phyloP scores from a whole-genome alignment of 1,139 yeast species.

The Diutina ranongensis region DNA sequence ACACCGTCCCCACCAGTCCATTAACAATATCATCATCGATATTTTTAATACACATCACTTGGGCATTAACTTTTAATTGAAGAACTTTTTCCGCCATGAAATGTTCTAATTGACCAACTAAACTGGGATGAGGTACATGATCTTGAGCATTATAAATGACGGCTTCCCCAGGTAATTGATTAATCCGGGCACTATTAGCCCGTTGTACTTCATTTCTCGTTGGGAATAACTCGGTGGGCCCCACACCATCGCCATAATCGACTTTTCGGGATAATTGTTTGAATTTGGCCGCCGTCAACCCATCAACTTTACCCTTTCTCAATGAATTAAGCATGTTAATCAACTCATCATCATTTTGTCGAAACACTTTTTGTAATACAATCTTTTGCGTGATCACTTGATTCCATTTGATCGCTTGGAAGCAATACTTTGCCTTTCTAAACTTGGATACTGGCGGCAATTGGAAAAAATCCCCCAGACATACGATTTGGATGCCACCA shows the following conservation, averaged over 20 bases:
- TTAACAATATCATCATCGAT: slow-evolving; percentile 52
- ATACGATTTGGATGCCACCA: slow-evolving; percentile 72
- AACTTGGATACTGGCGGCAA: slow-evolving; percentile 64
- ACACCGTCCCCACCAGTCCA: slow-evolving; percentile 81
- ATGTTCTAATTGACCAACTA: neutral
- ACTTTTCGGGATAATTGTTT: slow-evolving; percentile 44
- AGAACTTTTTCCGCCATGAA: neutral
- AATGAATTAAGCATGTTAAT: slow-evolving; percentile 66
- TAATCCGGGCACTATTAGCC: slow-evolving; percentile 54
- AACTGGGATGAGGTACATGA: slow-evolving; percentile 41
- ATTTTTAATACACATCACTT: slow-evolving; percentile 93
- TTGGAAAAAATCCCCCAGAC: slow-evolving; percentile 81
- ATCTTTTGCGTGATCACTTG: slow-evolving; percentile 42
- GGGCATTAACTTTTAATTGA: slow-evolving; percentile 69
- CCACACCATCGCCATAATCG: slow-evolving; percentile 52
- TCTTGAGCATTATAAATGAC: slow-evolving; percentile 48
- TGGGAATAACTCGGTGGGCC: slow-evolving; percentile 80
- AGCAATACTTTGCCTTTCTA: slow-evolving; percentile 33
- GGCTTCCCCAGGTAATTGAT: slow-evolving; percentile 35
- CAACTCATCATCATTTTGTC: slow-evolving; percentile 58
- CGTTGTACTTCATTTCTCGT: slow-evolving; percentile 75
- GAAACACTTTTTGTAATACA: slow-evolving; percentile 50
- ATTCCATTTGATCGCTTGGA: slow-evolving; percentile 42
- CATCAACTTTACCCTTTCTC: slow-evolving; percentile 58
- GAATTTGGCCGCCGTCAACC: slow-evolving; percentile 44